Percentiles rank a stretch among this genome's conserved stretches.
Evolutionary conservation across 225 moss, liverwort and hornwort species (phyloP).

Genomic region (Thuidium tamariscinum): DNA sequence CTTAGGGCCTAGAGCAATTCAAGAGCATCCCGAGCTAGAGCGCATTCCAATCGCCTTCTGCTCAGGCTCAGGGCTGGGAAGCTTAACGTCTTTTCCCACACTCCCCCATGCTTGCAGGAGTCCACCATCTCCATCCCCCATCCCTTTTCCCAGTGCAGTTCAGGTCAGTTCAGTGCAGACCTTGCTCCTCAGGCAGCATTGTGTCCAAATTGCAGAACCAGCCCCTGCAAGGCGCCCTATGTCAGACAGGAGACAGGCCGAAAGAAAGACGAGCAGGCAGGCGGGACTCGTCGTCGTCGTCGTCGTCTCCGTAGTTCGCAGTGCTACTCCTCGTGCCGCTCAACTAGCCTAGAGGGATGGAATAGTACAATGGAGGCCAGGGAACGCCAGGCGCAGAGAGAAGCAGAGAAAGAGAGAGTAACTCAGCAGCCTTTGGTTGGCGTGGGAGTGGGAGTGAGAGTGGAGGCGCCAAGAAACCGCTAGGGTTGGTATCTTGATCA

Average conservation of each 20-base stretch:
- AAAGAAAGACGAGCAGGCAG: neutral
- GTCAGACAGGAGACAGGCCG: neutral
- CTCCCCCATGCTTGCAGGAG: conserved; percentile 1
- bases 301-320: neutral
- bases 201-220: conserved; percentile 13
- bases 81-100: neutral
- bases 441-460: neutral
- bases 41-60: neutral
- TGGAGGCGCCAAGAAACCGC: neutral
- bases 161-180: neutral
- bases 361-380: neutral
- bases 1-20: neutral
- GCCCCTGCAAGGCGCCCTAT: neutral
- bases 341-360: conserved; percentile 14
- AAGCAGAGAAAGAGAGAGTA: neutral
- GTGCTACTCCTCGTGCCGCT: neutral
- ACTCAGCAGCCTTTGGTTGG: neutral
- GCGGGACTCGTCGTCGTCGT: neutral
- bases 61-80: neutral
- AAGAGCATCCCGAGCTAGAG: neutral
- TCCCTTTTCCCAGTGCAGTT: neutral
- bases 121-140: neutral
- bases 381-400: neutral
- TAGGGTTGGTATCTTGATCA: neutral
- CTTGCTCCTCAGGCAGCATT: neutral